Conservation (phyloP, 306 rosid genomes). For the Lithocarpus polystachyus region DNA sequence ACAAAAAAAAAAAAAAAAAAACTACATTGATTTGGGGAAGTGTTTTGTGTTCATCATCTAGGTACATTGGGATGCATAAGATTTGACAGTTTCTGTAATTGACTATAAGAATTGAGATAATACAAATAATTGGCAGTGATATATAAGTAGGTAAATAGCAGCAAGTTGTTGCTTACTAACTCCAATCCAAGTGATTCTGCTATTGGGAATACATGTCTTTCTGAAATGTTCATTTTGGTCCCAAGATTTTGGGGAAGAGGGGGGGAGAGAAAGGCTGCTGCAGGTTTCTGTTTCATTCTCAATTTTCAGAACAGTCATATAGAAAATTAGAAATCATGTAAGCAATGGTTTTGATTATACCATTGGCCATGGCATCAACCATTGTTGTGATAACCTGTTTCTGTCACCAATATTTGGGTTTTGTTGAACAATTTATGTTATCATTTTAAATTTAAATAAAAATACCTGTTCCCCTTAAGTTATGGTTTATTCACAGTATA, state of each 20-base stretch:
- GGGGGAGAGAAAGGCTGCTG: neutral
- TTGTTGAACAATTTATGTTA: neutral
- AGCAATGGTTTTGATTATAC: constrained; percentile 4
- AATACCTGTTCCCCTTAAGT: neutral
- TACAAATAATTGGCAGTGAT: neutral
- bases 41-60: neutral
- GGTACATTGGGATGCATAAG: neutral
- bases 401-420: neutral
- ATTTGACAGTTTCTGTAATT: neutral
- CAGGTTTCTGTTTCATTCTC: neutral
- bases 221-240: too few species aligned
- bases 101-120: neutral
- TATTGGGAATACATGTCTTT: too few species aligned
- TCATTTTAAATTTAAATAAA: neutral
- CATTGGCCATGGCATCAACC: neutral
- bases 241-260: too few species aligned
- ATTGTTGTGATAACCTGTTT: neutral
- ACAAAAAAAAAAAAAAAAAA: neutral
- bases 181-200: too few species aligned
- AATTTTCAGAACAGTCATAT: neutral
- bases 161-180: neutral
- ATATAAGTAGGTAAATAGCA: neutral
- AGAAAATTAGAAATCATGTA: neutral
- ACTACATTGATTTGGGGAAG: neutral
- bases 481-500: neutral